These are phyloP conservation scores for Hypericum perforatum DNA, from an alignment of 345 rosid species.

Conservation along the genomic window DNA sequence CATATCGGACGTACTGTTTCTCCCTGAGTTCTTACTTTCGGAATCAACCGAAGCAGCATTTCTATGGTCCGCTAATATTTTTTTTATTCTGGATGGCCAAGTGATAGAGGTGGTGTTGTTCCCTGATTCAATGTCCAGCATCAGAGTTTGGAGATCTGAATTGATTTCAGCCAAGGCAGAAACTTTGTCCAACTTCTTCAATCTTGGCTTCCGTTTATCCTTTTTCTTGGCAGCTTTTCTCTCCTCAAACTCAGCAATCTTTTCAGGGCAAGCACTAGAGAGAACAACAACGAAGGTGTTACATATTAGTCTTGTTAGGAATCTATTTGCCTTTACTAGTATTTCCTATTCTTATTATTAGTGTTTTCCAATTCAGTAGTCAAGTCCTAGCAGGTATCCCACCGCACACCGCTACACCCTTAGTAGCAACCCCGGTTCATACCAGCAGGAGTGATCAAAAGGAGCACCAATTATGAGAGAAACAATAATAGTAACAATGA, in stretches of 20 bases:
- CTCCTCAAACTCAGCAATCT: slow-evolving; percentile 56
- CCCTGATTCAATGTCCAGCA: slow-evolving; percentile 43
- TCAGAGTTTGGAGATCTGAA: slow-evolving; percentile 42
- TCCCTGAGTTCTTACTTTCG: slow-evolving; percentile 7
- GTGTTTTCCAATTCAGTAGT: too few species aligned
- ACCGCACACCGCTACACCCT: too few species aligned
- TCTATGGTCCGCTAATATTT: slow-evolving; percentile 16
- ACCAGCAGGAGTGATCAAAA: too few species aligned
- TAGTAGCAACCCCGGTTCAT: too few species aligned
- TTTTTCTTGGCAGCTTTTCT: slow-evolving; percentile 45
- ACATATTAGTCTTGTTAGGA: too few species aligned
- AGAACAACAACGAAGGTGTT: too few species aligned
- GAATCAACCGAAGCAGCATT: slow-evolving; percentile 7
- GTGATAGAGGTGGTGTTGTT: slow-evolving; percentile 8
- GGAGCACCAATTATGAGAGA: too few species aligned
- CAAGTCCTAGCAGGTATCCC: too few species aligned
- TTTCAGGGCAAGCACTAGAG: slow-evolving; percentile 83
- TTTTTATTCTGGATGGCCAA: slow-evolving; percentile 13
- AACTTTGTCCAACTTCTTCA: slow-evolving; percentile 29
- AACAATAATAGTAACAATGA: too few species aligned
- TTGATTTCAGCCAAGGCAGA: slow-evolving; percentile 35
- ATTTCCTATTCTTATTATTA: too few species aligned
- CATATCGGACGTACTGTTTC: slow-evolving; percentile 5
- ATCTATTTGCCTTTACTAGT: too few species aligned
- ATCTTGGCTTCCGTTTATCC: slow-evolving; percentile 25